Percentiles rank a stretch among this genome's conserved stretches.
Conservation (phyloP, 345 rosid species). For the Gossypium herbaceum region DNA sequence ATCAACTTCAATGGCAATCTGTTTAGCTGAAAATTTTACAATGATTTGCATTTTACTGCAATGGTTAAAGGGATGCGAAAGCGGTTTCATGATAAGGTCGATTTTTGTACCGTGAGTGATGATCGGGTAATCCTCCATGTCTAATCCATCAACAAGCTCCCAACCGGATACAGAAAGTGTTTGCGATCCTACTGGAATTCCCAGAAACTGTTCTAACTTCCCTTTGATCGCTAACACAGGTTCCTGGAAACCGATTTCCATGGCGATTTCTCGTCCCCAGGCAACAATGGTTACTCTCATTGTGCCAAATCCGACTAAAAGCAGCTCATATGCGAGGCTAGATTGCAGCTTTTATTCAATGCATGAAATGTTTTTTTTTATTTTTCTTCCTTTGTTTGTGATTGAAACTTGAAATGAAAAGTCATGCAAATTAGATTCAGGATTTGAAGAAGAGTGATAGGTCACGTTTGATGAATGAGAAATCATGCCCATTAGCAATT, state of each 20-base stretch:
- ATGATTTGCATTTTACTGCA: constrained; percentile 35
- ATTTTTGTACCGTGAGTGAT: constrained; percentile 62
- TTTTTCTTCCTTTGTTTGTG: background rate
- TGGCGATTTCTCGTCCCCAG: constrained; percentile 41
- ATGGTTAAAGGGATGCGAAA: constrained; percentile 11
- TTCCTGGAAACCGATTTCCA: constrained; percentile 55
- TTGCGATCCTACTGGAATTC: constrained; percentile 47
- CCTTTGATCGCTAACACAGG: constrained; percentile 60
- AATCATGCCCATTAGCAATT: background rate
- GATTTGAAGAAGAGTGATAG: background rate
- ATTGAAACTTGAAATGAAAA: background rate
- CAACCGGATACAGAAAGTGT: constrained; percentile 59
- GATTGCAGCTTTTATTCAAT: too few species aligned
- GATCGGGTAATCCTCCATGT: constrained; percentile 88
- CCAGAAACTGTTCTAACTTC: constrained; percentile 46
- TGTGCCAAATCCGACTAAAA: background rate
- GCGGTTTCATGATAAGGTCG: constrained; percentile 50
- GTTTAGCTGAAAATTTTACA: constrained; percentile 55
- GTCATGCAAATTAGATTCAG: background rate
- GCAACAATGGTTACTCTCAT: constrained; percentile 47
- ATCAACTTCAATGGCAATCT: constrained; percentile 52
- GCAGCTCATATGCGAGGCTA: background rate
- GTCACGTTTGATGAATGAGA: constrained; percentile 7
- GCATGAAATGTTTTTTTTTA: background rate
- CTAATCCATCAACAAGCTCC: constrained; percentile 84